Evolutionary conservation across 768 basidiomycete species (phyloP).

Genomic region (Rubroboletus satanas): DNA sequence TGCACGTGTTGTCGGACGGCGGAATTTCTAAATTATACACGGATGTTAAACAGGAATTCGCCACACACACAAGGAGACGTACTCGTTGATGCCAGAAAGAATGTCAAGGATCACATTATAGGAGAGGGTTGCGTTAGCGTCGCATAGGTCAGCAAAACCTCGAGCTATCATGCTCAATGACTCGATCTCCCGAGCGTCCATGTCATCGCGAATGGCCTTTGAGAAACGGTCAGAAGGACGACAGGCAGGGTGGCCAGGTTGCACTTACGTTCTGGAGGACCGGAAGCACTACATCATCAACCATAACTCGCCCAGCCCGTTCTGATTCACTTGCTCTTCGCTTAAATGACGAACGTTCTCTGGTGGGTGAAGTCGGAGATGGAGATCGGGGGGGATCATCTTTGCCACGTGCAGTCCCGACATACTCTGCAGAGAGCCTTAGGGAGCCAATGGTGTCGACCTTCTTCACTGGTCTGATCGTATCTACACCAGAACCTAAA

Average conservation of each 20-base stretch:
- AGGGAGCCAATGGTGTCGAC: conserved; percentile 78
- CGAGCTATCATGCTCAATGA: conserved; percentile 84
- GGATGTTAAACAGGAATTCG: conserved; percentile 2
- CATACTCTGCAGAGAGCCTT: conserved; percentile 73
- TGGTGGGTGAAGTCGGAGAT: conserved; percentile 45
- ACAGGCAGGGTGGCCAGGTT: not conserved
- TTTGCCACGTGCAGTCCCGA: conserved; percentile 62
- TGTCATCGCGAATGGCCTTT: conserved; percentile 74
- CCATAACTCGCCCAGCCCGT: conserved; percentile 64
- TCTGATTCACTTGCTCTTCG: conserved; percentile 52
- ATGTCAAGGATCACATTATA: conserved; percentile 89
- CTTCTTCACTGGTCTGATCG: conserved; percentile 91
- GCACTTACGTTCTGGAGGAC: conserved; percentile 65
- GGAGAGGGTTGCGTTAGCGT: conserved; percentile 78
- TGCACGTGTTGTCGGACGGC: conserved; percentile 81
- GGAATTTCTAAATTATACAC: conserved; percentile 51
- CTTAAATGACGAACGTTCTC: conserved; percentile 39
- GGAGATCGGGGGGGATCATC: conserved; percentile 44
- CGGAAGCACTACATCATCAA: conserved; percentile 84
- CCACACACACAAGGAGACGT: conserved; percentile 30
- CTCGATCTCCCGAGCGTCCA: conserved; percentile 86
- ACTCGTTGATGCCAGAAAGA: conserved; percentile 89
- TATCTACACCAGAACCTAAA: conserved; percentile 83
- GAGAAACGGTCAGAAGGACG: conserved; percentile 2
- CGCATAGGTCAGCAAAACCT: conserved; percentile 84